These are phyloP conservation scores for Epichloe scottii DNA, from an alignment of 2,329 filamentous ascomycete genomes.

Conservation along the genomic window DNA sequence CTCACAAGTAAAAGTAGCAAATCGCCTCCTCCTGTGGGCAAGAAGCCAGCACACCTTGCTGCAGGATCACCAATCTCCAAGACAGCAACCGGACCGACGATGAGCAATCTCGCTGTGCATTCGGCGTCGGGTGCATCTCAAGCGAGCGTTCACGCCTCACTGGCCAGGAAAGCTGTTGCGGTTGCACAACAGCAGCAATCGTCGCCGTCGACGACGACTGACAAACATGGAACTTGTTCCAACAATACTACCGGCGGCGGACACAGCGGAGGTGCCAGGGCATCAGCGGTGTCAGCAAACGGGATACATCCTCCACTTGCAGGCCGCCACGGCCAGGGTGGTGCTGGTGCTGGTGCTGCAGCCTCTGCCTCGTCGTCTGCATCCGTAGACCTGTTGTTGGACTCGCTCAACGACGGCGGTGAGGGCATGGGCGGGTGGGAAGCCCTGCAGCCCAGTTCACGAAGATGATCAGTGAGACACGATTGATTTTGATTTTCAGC, in stretches of 20 bases:
- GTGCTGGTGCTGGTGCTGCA: neutral
- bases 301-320: conserved; percentile 2
- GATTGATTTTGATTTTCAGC: neutral
- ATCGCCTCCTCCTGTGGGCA: conserved; percentile 44
- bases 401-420: conserved; percentile 35
- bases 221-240: neutral
- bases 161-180: conserved; percentile 2
- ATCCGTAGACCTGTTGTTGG: conserved; percentile 30
- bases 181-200: conserved; percentile 2
- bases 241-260: neutral
- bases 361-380: conserved; percentile 2
- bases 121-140: conserved; percentile 3
- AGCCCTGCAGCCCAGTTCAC: conserved; percentile 36
- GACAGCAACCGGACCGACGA: conserved; percentile 8
- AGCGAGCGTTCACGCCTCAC: neutral
- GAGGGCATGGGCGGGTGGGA: conserved; percentile 41
- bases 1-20: conserved; percentile 24
- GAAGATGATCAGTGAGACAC: conserved; percentile 9
- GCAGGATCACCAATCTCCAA: conserved; percentile 16
- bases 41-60: conserved; percentile 46
- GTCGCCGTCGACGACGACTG: neutral
- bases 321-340: conserved; percentile 1
- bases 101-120: conserved; percentile 4
- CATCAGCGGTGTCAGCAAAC: conserved; percentile 7
- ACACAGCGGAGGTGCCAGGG: conserved; percentile 12